These are phyloP conservation scores for Bipolaris sorokiniana DNA, from an alignment of 2,329 filamentous ascomycete species.

Conservation along the genomic window DNA sequence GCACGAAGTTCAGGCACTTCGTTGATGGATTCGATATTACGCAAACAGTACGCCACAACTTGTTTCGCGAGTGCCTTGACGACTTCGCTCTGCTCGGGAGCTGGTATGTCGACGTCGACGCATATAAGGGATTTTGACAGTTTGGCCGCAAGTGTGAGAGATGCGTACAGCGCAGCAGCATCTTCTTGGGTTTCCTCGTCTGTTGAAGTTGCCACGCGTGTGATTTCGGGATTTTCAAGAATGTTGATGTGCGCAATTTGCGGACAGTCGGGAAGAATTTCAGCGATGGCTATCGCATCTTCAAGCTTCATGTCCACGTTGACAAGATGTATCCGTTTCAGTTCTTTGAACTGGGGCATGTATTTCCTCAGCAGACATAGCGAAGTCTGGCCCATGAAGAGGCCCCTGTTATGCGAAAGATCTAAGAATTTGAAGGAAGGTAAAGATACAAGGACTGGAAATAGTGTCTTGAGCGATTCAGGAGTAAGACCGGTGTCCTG, in stretches of 20 bases:
- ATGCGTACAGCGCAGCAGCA: constrained; percentile 91
- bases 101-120: constrained; percentile 89
- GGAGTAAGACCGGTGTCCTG: constrained; percentile 84
- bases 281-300: constrained; percentile 88
- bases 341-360: constrained; percentile 74
- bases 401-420: constrained; percentile 82
- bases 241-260: constrained; percentile 86
- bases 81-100: constrained; percentile 80
- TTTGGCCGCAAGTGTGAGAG: constrained; percentile 83
- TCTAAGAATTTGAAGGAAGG: constrained; percentile 85
- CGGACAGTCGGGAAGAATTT: constrained; percentile 83
- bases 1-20: constrained; percentile 65
- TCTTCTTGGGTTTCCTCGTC: constrained; percentile 87
- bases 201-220: constrained; percentile 73
- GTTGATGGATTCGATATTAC: constrained; percentile 83
- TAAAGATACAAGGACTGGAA: constrained; percentile 74
- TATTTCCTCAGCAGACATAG: constrained; percentile 79
- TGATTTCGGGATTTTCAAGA: constrained; percentile 77
- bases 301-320: constrained; percentile 85
- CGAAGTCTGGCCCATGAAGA: constrained; percentile 80
- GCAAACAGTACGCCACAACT: constrained; percentile 90
- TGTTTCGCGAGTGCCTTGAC: constrained; percentile 92
- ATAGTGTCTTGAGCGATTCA: constrained; percentile 72
- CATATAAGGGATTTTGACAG: constrained; percentile 84
- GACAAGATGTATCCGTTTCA: constrained; percentile 86